Conservation (phyloP, 2,329 filamentous ascomycete species). For the Verticillium isaacii region DNA sequence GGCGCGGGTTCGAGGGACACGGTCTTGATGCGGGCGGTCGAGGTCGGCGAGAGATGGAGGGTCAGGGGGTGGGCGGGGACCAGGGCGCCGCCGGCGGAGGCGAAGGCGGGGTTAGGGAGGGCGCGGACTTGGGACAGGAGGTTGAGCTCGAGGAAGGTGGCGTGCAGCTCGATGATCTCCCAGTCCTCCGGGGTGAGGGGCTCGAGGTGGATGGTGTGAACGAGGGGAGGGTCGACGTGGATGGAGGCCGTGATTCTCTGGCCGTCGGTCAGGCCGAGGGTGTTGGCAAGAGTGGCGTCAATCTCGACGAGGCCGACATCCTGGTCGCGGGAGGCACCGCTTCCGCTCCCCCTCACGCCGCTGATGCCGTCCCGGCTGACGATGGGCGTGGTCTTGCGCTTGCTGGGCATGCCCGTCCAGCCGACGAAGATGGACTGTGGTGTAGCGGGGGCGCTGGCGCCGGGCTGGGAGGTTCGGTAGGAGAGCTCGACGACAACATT, state of each 20-base stretch:
- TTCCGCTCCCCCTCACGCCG: conserved; percentile 49
- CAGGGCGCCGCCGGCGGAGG: conserved; percentile 41
- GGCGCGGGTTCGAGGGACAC: conserved; percentile 76
- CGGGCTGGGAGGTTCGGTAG: conserved; percentile 53
- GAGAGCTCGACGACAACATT: conserved; percentile 94
- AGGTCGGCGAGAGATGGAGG: conserved; percentile 89
- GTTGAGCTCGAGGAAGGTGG: conserved; percentile 91
- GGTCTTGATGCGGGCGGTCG: conserved; percentile 86
- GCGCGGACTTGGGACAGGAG: conserved; percentile 89
- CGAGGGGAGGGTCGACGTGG: conserved; percentile 84
- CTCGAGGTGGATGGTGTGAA: conserved; percentile 95
- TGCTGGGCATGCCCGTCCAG: conserved; percentile 98
- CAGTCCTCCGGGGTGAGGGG: conserved; percentile 92
- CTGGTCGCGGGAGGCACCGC: conserved; percentile 61
- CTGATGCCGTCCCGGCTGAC: conserved; percentile 70
- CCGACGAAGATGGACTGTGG: conserved; percentile 76
- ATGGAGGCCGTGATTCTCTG: conserved; percentile 69
- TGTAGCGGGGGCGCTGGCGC: neutral
- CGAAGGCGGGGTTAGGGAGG: conserved; percentile 76
- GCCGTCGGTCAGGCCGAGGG: conserved; percentile 73
- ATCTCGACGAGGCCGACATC: conserved; percentile 78
- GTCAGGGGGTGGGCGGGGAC: conserved; percentile 73
- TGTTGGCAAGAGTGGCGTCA: conserved; percentile 75
- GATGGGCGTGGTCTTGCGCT: conserved; percentile 69
- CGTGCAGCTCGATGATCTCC: conserved; percentile 98